Percentiles rank a stretch among this genome's conserved stretches.
phyloP scores from a whole-genome alignment of 2,329 filamentous ascomycete species.

The Paracoccidioides brasiliensis region DNA sequence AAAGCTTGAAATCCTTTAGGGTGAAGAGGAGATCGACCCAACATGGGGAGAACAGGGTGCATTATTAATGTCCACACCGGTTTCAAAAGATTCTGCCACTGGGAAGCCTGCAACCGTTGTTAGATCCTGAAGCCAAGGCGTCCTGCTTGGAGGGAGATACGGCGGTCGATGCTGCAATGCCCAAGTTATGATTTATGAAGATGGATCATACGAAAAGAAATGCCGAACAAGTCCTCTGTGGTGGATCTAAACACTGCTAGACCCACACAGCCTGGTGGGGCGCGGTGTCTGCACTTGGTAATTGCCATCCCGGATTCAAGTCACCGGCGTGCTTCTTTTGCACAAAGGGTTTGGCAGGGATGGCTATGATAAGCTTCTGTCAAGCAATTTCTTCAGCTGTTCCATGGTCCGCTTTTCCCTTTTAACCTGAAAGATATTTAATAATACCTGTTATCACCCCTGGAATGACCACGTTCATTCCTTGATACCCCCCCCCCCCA shows the following conservation, averaged over 20 bases:
- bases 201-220: not conserved
- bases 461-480: too few species aligned
- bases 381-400: not conserved
- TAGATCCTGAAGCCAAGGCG: too few species aligned
- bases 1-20: too few species aligned
- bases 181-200: not conserved
- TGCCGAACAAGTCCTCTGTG: not conserved
- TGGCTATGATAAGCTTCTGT: not conserved
- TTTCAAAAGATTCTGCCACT: too few species aligned
- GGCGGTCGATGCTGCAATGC: not conserved
- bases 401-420: not conserved
- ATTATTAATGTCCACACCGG: too few species aligned
- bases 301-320: too few species aligned
- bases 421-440: not conserved
- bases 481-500: too few species aligned
- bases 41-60: too few species aligned
- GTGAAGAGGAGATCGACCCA: too few species aligned
- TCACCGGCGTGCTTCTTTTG: not conserved
- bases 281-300: not conserved
- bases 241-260: not conserved
- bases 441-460: not conserved
- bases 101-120: too few species aligned
- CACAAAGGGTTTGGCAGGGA: not conserved
- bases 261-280: not conserved
- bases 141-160: too few species aligned